Base-by-base conservation (phyloP, 192 early-diverging fungal genomes). In the Backusella westeae region DNA sequence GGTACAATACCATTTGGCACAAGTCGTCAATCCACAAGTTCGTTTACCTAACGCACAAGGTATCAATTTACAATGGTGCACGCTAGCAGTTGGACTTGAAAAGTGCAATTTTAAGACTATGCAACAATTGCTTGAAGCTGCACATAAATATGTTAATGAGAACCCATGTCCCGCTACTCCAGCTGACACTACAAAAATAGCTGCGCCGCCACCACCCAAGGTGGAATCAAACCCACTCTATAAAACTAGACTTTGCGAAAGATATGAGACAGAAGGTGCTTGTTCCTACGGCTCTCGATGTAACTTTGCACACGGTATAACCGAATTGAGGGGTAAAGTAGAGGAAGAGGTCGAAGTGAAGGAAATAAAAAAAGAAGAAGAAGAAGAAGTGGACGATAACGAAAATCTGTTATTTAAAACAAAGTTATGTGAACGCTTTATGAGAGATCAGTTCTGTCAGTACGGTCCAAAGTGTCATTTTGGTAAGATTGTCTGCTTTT, bases 401-500 rank as follows among this genome's bases (percentile, higher is more conserved):
- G 56, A 29, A 29, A 93, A 94, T 72, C 89, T 89, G 17, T 85
- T 95, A 53, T 94, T 91, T 83, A 96, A 96, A 83, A 96, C 95
- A 4, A 83, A 90, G 12, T 78, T 94, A 38, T 96, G 95, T 80
- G 94, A 96, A 78, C 87, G 93, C 35, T 96, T 90, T 71, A 85
- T 92, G 80, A 90, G 89, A 71, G 93, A 94, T 41, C 84, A 85
- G 65, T 90, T 89, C 56, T 94, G 92, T 75, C 94, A 94, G 67
- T 96, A 94, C 80, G 92, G 93, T n/a, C 86, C 89, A n/a, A 91
- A 91, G 72, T 96, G 94, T 82, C 91, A 92, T 79, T 95, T 94
- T 84, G 94, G 91, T 59, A 82, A 49, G 81, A 29, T 0, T 67
- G 9, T 1, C 26, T 10, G 46, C 3, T 14, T 12, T 59, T 32